Conservation (phyloP, 2,329 filamentous ascomycete species). For the Phaeosphaeriaceae sp. region DNA sequence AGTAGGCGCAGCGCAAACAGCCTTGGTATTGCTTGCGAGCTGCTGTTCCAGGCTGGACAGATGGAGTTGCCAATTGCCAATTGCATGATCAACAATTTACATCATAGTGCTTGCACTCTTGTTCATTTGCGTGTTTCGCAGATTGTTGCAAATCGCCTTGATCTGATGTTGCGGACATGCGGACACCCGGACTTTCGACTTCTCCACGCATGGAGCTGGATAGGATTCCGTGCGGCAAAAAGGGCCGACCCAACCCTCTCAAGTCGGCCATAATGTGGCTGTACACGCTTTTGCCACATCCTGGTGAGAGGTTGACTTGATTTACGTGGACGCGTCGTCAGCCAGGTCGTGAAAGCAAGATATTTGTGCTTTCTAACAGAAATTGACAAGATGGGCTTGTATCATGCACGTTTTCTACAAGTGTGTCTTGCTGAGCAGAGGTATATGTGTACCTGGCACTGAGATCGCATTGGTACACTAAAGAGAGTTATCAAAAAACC, state of each 20-base stretch:
- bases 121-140: not conserved
- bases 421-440: too few relatives aligned
- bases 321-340: not conserved
- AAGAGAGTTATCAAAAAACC: not conserved
- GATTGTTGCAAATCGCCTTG: not conserved
- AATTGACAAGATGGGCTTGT: not conserved
- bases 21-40: not conserved
- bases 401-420: not conserved
- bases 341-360: not conserved
- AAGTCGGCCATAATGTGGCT: not conserved
- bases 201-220: not conserved
- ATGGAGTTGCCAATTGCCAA: not conserved
- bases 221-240: not conserved
- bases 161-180: not conserved
- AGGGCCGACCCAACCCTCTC: not conserved
- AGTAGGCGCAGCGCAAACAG: not conserved
- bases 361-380: not conserved
- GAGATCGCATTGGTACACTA: not conserved
- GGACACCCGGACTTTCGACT: not conserved
- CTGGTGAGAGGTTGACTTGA: not conserved
- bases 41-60: not conserved
- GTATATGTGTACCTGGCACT: too few relatives aligned
- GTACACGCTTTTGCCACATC: not conserved
- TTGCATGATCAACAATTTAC: not conserved
- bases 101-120: not conserved